phyloP scores from a whole-genome alignment of 1,139 yeast genomes.

The Yarrowia galli region DNA sequence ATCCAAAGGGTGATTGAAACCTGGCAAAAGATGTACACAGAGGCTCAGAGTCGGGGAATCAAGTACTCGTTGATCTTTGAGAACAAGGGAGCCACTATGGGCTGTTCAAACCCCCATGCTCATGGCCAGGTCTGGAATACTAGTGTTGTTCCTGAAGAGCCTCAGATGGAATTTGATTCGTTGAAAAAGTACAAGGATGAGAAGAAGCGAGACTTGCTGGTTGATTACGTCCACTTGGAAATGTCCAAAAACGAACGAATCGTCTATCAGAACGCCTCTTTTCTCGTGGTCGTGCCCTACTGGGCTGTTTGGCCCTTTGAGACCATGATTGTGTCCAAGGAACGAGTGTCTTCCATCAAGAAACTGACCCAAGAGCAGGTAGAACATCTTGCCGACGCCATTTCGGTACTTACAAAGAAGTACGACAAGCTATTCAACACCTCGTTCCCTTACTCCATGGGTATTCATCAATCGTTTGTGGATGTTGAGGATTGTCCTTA shows the following conservation, averaged over 20 bases:
- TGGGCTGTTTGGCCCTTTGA: conserved; percentile 91
- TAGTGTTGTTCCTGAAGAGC: conserved; percentile 71
- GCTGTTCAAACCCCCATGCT: conserved; percentile 83
- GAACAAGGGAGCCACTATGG: conserved; percentile 82
- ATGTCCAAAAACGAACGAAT: conserved; percentile 59
- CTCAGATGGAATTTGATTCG: conserved; percentile 62
- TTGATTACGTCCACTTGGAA: conserved; percentile 71
- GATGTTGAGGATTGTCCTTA: conserved; percentile 43
- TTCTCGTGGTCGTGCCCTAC: conserved; percentile 76
- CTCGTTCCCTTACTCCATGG: conserved; percentile 82
- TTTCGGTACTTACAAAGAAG: conserved; percentile 64
- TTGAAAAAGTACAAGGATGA: conserved; percentile 57
- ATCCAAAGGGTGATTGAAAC: conserved; percentile 60
- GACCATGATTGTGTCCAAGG: conserved; percentile 65
- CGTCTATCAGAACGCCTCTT: conserved; percentile 67
- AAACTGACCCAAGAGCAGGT: conserved; percentile 61
- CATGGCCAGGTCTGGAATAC: conserved; percentile 83
- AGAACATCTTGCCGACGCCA: conserved; percentile 62
- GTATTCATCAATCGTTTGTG: conserved; percentile 75
- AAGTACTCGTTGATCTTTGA: conserved; percentile 74
- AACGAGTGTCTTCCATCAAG: conserved; percentile 60
- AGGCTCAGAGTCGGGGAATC: conserved; percentile 57
- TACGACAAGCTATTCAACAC: conserved; percentile 76
- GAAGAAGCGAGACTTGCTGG: conserved; percentile 61
- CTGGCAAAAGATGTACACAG: conserved; percentile 66